Conservation (phyloP, 2,329 filamentous ascomycete species). For the Aspergillus melleus region DNA sequence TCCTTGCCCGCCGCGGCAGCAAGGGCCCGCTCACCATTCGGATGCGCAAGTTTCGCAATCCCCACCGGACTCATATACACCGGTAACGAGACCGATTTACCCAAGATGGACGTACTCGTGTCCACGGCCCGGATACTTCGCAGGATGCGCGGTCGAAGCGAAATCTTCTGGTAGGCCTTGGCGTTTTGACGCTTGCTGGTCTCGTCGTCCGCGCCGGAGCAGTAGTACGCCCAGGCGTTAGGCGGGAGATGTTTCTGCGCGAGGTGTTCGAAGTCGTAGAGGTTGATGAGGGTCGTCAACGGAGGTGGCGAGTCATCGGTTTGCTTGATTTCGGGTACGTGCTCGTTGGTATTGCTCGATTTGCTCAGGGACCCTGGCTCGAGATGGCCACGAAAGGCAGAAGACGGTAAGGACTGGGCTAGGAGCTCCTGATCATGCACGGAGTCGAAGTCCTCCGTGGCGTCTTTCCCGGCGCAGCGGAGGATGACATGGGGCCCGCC, state of each 20-base stretch:
- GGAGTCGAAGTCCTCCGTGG: slow-evolving; percentile 36
- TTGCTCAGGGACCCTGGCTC: slow-evolving; percentile 14
- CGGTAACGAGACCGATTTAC: slow-evolving; percentile 35
- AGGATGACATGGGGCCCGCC: slow-evolving; percentile 36
- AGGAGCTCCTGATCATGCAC: slow-evolving; percentile 34
- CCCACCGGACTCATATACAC: slow-evolving; percentile 45
- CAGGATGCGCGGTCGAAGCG: slow-evolving; percentile 49
- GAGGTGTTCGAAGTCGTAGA: slow-evolving; percentile 40
- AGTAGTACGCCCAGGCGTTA: slow-evolving; percentile 46
- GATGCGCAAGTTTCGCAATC: slow-evolving; percentile 46
- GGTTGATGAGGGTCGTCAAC: slow-evolving; percentile 35
- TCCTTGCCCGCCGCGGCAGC: slow-evolving; percentile 41
- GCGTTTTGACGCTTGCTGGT: slow-evolving; percentile 47
- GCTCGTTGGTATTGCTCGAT: background rate
- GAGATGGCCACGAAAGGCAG: slow-evolving; percentile 26
- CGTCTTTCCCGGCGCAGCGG: slow-evolving; percentile 35
- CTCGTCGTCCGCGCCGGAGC: slow-evolving; percentile 53
- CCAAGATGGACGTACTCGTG: slow-evolving; percentile 36
- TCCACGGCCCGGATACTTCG: slow-evolving; percentile 40
- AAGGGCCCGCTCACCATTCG: slow-evolving; percentile 45
- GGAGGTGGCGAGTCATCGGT: slow-evolving; percentile 20
- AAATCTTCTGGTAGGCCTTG: slow-evolving; percentile 46
- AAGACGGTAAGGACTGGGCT: slow-evolving; percentile 26
- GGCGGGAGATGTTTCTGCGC: slow-evolving; percentile 30
- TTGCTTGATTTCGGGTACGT: background rate